These are phyloP conservation scores for Ophiostoma sp. DNA, from an alignment of 2,329 filamentous ascomycete genomes.

Conservation along the genomic window DNA sequence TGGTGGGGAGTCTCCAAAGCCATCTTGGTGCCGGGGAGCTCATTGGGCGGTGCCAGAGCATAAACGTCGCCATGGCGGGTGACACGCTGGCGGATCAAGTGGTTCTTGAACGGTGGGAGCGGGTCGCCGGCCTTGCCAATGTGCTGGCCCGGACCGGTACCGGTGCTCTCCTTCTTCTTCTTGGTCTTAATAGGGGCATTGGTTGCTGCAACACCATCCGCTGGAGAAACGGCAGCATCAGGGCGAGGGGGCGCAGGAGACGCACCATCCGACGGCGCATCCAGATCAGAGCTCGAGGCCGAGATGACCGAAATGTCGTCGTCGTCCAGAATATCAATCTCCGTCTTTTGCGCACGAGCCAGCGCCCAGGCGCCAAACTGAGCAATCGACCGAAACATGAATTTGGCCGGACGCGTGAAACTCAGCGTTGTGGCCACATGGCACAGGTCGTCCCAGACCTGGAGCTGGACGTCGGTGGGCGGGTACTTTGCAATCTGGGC, in stretches of 20 bases:
- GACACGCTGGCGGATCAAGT: conserved; percentile 92
- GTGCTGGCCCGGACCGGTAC: conserved; percentile 37
- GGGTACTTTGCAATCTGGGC: conserved; percentile 65
- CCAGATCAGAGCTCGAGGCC: conserved; percentile 43
- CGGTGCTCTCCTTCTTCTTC: neutral
- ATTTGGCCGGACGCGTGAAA: conserved; percentile 93
- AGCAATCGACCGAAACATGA: conserved; percentile 89
- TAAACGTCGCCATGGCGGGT: conserved; percentile 75
- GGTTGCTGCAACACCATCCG: neutral
- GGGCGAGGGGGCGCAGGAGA: neutral
- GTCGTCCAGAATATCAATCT: conserved; percentile 80
- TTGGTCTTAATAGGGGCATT: conserved; percentile 23
- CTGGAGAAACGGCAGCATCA: neutral
- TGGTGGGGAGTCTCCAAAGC: conserved; percentile 57
- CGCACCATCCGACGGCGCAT: neutral
- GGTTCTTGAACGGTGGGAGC: conserved; percentile 72
- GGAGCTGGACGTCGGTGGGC: conserved; percentile 88
- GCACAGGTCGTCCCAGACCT: conserved; percentile 94
- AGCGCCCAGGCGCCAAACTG: conserved; percentile 94
- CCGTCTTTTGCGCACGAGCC: conserved; percentile 74
- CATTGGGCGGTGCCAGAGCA: conserved; percentile 62
- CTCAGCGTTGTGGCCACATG: conserved; percentile 92
- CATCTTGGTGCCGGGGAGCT: conserved; percentile 66
- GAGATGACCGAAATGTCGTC: conserved; percentile 76
- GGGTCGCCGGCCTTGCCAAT: conserved; percentile 85